phyloP scores from a whole-genome alignment of 2,329 filamentous ascomycete genomes.

The Fusarium albosuccineum region DNA sequence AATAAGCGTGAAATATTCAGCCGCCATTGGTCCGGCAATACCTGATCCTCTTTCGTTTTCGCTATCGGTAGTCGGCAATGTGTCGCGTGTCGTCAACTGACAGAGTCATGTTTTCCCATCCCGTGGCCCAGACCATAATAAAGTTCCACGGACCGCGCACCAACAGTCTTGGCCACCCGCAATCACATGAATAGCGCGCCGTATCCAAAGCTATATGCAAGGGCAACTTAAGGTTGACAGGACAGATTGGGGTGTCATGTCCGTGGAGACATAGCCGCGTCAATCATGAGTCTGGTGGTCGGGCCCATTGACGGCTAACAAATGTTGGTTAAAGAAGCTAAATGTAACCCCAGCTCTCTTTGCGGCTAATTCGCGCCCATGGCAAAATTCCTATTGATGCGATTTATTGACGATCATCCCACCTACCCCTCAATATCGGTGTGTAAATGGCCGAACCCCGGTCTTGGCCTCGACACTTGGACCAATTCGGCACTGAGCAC shows the following conservation, averaged over 20 bases:
- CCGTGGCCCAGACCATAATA: too few species aligned
- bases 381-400: conserved; percentile 39
- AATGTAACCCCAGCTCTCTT: conserved; percentile 22
- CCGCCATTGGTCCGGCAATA: too few species aligned
- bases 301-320: conserved; percentile 17
- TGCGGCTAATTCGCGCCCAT: conserved; percentile 17
- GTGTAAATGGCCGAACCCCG: conserved; percentile 30
- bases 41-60: too few species aligned
- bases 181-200: neutral
- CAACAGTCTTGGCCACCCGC: neutral
- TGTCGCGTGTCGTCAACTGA: too few species aligned
- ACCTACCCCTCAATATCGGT: conserved; percentile 35
- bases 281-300: conserved; percentile 34
- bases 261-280: conserved; percentile 27
- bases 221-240: neutral
- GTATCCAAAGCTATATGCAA: neutral
- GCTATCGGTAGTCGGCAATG: too few species aligned
- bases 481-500: conserved; percentile 20
- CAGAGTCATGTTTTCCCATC: too few species aligned
- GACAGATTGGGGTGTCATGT: conserved; percentile 21
- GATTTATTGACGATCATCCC: conserved; percentile 26
- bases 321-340: conserved; percentile 5
- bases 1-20: too few species aligned
- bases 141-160: too few species aligned
- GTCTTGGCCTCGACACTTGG: conserved; percentile 16